Evolutionary conservation across 768 basidiomycete genomes (phyloP).

Genomic region (Hygrophorus russula): DNA sequence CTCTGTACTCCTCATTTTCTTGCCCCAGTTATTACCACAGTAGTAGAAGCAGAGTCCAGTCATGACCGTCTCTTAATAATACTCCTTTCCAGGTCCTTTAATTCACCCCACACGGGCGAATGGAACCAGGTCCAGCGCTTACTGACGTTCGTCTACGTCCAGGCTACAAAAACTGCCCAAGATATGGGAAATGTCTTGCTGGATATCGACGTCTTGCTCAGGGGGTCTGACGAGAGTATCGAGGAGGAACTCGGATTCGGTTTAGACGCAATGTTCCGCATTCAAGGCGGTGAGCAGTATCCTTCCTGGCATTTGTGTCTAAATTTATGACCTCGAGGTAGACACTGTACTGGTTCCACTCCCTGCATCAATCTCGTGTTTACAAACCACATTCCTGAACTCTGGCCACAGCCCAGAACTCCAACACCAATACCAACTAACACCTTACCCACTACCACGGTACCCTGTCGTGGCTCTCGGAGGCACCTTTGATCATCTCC

Average conservation of each 20-base stretch:
- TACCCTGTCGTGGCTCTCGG: slow-evolving; percentile 78
- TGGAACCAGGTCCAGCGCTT: slow-evolving; percentile 69
- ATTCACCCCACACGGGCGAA: slow-evolving; percentile 25
- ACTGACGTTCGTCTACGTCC: slow-evolving; percentile 76
- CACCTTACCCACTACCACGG: slow-evolving; percentile 13
- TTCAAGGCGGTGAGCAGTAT: slow-evolving; percentile 32
- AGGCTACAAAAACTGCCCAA: slow-evolving; percentile 69
- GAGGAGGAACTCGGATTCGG: slow-evolving; percentile 30
- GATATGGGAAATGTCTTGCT: slow-evolving; percentile 58
- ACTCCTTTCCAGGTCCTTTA: slow-evolving; percentile 54
- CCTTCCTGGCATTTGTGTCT: background rate
- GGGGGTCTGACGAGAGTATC: slow-evolving; percentile 37
- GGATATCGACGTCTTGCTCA: slow-evolving; percentile 68
- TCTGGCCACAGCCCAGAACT: slow-evolving; percentile 11
- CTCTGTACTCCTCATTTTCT: slow-evolving; percentile 47
- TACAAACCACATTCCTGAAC: slow-evolving; percentile 27
- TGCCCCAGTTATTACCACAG: slow-evolving; percentile 38
- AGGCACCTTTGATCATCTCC: slow-evolving; percentile 97
- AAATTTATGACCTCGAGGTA: background rate
- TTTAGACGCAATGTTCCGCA: slow-evolving; percentile 35
- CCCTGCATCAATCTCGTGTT: slow-evolving; percentile 26
- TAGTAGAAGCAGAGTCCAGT: slow-evolving; percentile 28
- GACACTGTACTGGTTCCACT: slow-evolving; percentile 31
- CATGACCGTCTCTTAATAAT: slow-evolving; percentile 45
- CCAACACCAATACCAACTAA: slow-evolving; percentile 3